Evolutionary conservation across 495 filamentous ascomycete genomes (phyloP).

Genomic region (Oidiodendron maius): DNA sequence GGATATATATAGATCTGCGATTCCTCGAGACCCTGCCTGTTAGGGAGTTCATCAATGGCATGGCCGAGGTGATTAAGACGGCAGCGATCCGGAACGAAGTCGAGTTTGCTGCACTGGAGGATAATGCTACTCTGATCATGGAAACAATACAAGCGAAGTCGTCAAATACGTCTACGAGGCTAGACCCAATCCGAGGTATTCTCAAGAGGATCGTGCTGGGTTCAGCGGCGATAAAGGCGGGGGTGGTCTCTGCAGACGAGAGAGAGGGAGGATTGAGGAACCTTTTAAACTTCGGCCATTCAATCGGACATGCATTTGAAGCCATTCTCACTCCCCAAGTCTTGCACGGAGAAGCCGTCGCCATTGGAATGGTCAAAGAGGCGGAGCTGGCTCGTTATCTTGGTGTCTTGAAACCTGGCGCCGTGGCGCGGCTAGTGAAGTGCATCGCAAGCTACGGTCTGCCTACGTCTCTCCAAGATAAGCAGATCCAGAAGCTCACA

Average conservation of each 20-base stretch:
- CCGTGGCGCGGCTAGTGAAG: slow-evolving; percentile 83
- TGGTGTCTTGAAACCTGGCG: slow-evolving; percentile 78
- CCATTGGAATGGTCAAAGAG: slow-evolving; percentile 97
- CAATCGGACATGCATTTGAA: slow-evolving; percentile 95
- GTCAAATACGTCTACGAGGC: slow-evolving; percentile 29
- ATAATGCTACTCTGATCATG: slow-evolving; percentile 70
- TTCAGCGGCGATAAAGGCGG: slow-evolving; percentile 84
- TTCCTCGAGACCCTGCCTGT: slow-evolving; percentile 90
- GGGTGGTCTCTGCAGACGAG: slow-evolving; percentile 90
- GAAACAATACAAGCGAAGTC: slow-evolving; percentile 44
- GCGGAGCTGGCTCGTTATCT: slow-evolving; percentile 88
- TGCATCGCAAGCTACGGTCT: slow-evolving; percentile 91
- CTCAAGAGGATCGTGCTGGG: slow-evolving; percentile 84
- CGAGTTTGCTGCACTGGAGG: slow-evolving; percentile 81
- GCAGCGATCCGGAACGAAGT: slow-evolving; percentile 90
- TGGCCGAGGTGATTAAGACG: slow-evolving; percentile 98
- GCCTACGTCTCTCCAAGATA: slow-evolving; percentile 79
- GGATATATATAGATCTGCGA: slow-evolving; percentile 88
- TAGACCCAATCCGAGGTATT: slow-evolving; percentile 65
- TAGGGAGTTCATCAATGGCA: slow-evolving; percentile 95
- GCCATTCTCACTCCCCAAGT: slow-evolving; percentile 93
- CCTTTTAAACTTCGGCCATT: slow-evolving; percentile 95
- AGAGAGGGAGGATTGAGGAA: slow-evolving; percentile 91
- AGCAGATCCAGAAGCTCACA: slow-evolving; percentile 76
- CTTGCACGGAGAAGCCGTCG: slow-evolving; percentile 90